Percentiles rank a stretch among this genome's conserved stretches.
Conservation (phyloP, 805 yeast species). For the Ogataea pignaliae region DNA sequence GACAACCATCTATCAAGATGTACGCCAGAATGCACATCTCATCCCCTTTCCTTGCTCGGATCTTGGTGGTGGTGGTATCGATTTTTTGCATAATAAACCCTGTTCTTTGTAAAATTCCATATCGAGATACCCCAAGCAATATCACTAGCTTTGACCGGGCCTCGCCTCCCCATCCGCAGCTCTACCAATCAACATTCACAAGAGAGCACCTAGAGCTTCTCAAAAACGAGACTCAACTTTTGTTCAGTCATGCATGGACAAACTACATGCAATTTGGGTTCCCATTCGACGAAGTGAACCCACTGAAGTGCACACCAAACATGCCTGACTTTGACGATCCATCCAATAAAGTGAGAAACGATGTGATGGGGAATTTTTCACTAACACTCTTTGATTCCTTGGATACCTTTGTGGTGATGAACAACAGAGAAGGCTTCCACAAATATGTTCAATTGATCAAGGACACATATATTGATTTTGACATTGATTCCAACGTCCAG, state of each 20-base stretch:
- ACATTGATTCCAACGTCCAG: slow-evolving; percentile 68
- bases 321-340: slow-evolving; percentile 57
- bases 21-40: too few species aligned
- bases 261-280: slow-evolving; percentile 65
- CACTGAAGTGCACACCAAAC: slow-evolving; percentile 64
- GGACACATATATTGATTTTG: slow-evolving; percentile 40
- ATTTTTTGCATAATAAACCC: too few species aligned
- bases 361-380: slow-evolving; percentile 80
- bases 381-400: slow-evolving; percentile 74
- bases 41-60: too few species aligned
- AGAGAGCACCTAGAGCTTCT: slow-evolving; percentile 18
- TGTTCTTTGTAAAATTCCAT: too few species aligned
- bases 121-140: not conserved
- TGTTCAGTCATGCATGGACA: slow-evolving; percentile 74
- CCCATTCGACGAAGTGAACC: slow-evolving; percentile 80
- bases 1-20: too few species aligned
- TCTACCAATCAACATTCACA: slow-evolving; percentile 26
- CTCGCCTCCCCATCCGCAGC: slow-evolving; percentile 11
- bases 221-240: slow-evolving; percentile 42
- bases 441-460: slow-evolving; percentile 39
- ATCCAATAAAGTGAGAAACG: slow-evolving; percentile 61
- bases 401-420: slow-evolving; percentile 73
- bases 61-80: too few species aligned
- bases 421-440: slow-evolving; percentile 53
- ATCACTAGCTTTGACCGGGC: not conserved